Evolutionary conservation across 169 alveolate genomes (phyloP).

Genomic region (Plasmodium falciparum): DNA sequence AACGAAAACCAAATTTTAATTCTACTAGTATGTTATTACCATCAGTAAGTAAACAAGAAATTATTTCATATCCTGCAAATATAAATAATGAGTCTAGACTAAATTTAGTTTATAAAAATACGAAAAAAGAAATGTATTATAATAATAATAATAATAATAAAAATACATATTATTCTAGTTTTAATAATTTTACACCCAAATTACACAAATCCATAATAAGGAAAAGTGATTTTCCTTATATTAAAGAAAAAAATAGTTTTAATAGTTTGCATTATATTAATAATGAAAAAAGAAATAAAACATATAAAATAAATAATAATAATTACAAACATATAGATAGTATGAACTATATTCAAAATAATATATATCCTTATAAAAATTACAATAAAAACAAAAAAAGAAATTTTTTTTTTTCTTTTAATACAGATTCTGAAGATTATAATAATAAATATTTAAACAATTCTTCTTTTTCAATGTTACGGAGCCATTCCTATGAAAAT

Average conservation of each 20-base stretch:
- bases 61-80: conserved; percentile 3
- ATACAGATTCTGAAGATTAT: conserved; percentile 66
- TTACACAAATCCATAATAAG: conserved; percentile 4
- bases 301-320: not conserved
- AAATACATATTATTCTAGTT: not conserved
- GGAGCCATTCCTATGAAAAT: conserved; percentile 16
- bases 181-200: conserved; percentile 6
- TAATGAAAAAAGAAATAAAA: not conserved
- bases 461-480: conserved; percentile 22
- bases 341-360: not conserved
- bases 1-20: conserved; percentile 10
- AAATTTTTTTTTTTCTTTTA: conserved; percentile 28
- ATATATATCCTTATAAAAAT: conserved; percentile 1
- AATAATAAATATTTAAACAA: not conserved
- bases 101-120: conserved; percentile 25
- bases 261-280: conserved; percentile 12
- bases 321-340: not conserved
- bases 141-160: conserved; percentile 5
- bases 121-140: not conserved
- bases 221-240: conserved; percentile 13
- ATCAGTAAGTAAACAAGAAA: conserved; percentile 1
- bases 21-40: conserved; percentile 14
- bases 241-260: not conserved
- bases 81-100: conserved; percentile 39
- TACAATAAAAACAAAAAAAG: conserved; percentile 13